Base-by-base conservation (phyloP, 1,139 yeast genomes). In the Kazachstania sp. region DNA sequence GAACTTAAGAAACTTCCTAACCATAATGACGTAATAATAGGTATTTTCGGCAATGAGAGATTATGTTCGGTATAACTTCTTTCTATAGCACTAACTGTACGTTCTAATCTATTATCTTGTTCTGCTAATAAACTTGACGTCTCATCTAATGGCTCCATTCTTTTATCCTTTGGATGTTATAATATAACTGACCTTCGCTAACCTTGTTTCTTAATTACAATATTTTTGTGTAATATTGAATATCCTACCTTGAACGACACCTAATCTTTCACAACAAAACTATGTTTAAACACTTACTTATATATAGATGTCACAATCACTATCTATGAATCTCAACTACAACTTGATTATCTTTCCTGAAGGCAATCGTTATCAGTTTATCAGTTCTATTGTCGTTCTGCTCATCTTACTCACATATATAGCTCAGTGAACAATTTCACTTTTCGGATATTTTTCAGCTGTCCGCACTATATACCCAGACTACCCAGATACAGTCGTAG, bases 1-100 rank as follows among this genome's bases (percentile, higher is more conserved):
- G 84, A 76, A 8, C 81, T 77, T 12, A 81, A 64, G 53, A 79
- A 79, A 19, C 73, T 75, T 2, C 79, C 79, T 45, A 72, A 58
- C 66, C 75, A 75, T 39, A 77, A 59, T 1, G 77, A 63, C 1
- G 57, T 48, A 31, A 70, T 45, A 37, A 71, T 69, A 1, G 67
- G 68, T 2, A 47, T 26, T 46, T 63, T 64, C 2, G 61, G 60
- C 19, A 63, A 49, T 4, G 54, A 36, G 19, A 61, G 38, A 41
- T 64, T 64, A 39, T 57, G 55, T 19, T 52, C 47, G 34, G 58
- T 59, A 41, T 54, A 61, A 45, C 52, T 51, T 26, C 49, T 51
- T 28, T 59, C 64, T 36, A 58, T 39, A 3, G 50, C 42, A n/a
- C 47, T 52, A 3, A 49, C 32, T 2, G 44, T 43, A 6, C 44